Evolutionary conservation across 495 filamentous ascomycete genomes (phyloP).

Genomic region (Lasiosphaeria ovina): DNA sequence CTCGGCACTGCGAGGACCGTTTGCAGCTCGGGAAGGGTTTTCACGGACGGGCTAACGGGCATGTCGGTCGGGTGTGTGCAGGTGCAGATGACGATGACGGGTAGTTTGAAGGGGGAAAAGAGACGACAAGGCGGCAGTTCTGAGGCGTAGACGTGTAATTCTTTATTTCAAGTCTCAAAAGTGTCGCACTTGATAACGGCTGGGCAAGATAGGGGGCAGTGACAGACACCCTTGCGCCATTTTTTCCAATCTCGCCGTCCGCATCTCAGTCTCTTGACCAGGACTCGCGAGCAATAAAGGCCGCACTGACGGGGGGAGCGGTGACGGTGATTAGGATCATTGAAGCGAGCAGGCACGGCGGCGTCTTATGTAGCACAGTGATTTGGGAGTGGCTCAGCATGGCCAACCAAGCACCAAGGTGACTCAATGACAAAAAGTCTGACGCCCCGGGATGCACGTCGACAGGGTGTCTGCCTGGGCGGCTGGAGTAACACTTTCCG

Average conservation of each 20-base stretch:
- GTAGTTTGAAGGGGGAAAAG: constrained; percentile 3
- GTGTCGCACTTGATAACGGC: too few relatives aligned
- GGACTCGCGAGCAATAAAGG: too few relatives aligned
- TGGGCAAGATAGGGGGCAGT: too few relatives aligned
- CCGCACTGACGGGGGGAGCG: too few relatives aligned
- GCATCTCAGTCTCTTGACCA: too few relatives aligned
- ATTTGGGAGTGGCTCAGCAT: constrained; percentile 16
- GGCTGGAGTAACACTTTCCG: constrained; percentile 27
- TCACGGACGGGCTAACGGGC: constrained; percentile 14
- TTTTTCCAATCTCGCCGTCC: too few relatives aligned
- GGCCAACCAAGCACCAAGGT: constrained; percentile 16
- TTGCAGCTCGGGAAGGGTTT: constrained; percentile 12
- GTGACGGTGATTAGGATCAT: not conserved
- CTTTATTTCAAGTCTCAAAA: too few relatives aligned
- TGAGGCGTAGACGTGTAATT: too few relatives aligned
- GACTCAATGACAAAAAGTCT: constrained; percentile 13
- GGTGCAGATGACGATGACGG: constrained; percentile 4
- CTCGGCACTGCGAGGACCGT: constrained; percentile 7
- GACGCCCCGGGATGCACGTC: not conserved
- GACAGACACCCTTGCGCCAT: too few relatives aligned
- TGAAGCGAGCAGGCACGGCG: constrained; percentile 2
- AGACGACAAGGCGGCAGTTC: too few relatives aligned
- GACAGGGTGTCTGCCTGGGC: constrained; percentile 10
- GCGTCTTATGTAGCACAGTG: constrained; percentile 25
- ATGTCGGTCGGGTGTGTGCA: not conserved